These are phyloP conservation scores for Tolypocladium inflatum DNA, from an alignment of 2,329 filamentous ascomycete species.

Conservation along the genomic window DNA sequence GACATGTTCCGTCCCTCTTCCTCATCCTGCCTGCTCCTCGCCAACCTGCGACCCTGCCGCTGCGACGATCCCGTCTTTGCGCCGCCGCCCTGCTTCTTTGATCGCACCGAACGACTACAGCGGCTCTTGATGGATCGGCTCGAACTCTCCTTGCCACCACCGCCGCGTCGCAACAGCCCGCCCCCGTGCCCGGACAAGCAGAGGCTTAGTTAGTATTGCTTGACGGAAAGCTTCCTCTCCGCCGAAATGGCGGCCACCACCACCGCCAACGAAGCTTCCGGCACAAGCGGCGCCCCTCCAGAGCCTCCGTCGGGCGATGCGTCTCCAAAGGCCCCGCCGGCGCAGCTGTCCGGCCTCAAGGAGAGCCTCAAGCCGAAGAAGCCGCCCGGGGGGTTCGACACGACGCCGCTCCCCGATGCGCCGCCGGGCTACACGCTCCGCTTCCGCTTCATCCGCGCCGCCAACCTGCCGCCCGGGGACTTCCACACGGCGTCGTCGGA, in stretches of 20 bases:
- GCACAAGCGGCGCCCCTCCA: neutral
- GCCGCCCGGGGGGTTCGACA: slow-evolving; percentile 71
- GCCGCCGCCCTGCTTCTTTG: neutral
- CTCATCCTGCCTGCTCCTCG: neutral
- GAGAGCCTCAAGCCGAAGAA: slow-evolving; percentile 16
- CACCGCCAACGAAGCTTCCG: neutral
- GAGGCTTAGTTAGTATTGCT: neutral
- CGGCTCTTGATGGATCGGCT: neutral
- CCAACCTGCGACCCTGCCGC: too few species aligned
- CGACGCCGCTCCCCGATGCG: slow-evolving; percentile 64
- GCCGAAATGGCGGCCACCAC: neutral
- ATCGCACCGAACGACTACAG: neutral
- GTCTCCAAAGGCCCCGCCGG: neutral
- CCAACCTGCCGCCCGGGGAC: slow-evolving; percentile 76
- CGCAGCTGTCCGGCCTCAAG: slow-evolving; percentile 9
- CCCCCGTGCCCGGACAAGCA: too few species aligned
- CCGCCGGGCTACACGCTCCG: slow-evolving; percentile 75
- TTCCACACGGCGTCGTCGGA: slow-evolving; percentile 70
- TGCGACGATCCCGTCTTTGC: neutral
- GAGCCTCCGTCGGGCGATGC: neutral
- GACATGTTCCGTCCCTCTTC: neutral
- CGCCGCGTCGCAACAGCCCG: neutral
- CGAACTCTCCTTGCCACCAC: neutral
- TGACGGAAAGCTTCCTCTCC: neutral
- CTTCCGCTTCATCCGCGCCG: slow-evolving; percentile 74